These are phyloP conservation scores for Eucalyptus sp. DNA, from an alignment of 345 rosid genomes.

Conservation along the genomic window DNA sequence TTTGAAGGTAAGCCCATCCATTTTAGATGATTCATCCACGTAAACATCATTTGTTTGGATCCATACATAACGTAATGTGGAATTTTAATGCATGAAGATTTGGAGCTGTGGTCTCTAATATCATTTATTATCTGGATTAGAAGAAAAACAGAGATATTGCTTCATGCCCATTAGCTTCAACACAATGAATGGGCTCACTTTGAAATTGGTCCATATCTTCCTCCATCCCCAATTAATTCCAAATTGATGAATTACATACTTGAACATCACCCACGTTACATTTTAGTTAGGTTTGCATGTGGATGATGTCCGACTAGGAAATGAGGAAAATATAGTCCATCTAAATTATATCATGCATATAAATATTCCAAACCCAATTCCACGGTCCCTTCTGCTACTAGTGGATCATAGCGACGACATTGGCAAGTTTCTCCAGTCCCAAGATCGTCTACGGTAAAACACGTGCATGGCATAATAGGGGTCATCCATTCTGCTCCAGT, in stretches of 20 bases:
- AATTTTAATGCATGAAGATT: neutral
- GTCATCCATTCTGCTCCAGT: neutral
- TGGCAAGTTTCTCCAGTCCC: neutral
- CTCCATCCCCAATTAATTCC: neutral
- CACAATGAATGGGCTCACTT: neutral
- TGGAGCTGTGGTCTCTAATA: neutral
- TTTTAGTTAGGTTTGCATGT: neutral
- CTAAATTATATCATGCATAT: neutral
- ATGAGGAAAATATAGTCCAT: neutral
- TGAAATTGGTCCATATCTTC: neutral
- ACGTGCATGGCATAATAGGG: neutral
- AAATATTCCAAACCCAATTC: neutral
- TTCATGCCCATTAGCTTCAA: neutral
- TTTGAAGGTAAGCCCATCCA: neutral
- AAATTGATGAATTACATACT: neutral
- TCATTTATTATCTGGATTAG: neutral
- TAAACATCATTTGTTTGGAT: neutral
- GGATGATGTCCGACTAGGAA: neutral
- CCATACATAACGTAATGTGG: neutral
- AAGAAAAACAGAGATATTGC: neutral
- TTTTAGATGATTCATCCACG: neutral
- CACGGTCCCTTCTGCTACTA: neutral
- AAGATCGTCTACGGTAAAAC: neutral
- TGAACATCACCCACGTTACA: neutral
- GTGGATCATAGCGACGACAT: neutral